A percentile compares a stretch with the other conserved stretches of the same genome.
Conservation (phyloP, 208 protist species). For the Trypanosoma cruzi region DNA sequence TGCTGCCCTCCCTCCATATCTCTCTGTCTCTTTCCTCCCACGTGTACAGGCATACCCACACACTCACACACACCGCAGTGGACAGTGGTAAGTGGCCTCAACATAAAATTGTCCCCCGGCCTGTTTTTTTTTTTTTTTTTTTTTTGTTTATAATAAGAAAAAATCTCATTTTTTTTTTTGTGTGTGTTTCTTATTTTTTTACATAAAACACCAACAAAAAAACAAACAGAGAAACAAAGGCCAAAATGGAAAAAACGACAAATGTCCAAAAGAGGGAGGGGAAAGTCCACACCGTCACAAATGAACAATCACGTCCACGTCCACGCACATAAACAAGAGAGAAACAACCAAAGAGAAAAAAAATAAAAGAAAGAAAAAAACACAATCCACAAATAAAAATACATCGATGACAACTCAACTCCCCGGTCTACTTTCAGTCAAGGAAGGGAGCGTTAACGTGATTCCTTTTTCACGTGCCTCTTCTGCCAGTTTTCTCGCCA, state of each 20-base stretch:
- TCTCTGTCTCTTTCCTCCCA: neutral
- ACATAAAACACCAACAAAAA: neutral
- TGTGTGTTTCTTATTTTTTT: constrained; percentile 1
- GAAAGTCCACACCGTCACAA: no score
- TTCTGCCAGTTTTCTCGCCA: constrained; percentile 72
- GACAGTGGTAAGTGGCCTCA: neutral
- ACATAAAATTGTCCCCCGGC: neutral
- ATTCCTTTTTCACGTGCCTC: constrained; percentile 66
- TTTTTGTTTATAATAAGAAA: neutral
- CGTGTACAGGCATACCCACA: neutral
- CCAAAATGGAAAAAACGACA: neutral
- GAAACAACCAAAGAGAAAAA: neutral
- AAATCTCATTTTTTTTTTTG: constrained; percentile 2
- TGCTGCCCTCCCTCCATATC: neutral
- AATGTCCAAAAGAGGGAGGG: neutral
- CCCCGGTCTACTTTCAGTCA: neutral
- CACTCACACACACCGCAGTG: constrained; percentile 10
- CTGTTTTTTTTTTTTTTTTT: neutral
- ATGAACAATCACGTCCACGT: no score
- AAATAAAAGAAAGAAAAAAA: neutral
- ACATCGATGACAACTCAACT: neutral
- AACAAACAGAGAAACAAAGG: neutral
- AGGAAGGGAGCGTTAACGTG: constrained; percentile 40
- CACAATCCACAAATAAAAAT: neutral
- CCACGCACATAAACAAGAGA: no score